Evolutionary conservation across 1,139 yeast species (phyloP).

Genomic region (Spathaspora jeffriesii): DNA sequence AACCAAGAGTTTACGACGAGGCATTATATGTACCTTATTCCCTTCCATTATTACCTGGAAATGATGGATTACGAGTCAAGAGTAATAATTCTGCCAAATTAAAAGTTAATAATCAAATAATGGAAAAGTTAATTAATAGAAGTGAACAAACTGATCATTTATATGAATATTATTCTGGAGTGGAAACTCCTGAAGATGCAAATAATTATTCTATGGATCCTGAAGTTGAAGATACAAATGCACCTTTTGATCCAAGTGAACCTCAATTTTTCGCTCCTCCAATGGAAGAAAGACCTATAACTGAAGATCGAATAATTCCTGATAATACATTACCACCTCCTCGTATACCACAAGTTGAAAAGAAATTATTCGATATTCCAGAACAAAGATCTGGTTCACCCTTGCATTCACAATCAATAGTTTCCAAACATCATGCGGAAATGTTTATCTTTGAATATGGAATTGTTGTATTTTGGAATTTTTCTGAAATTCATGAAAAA

Average conservation of each 20-base stretch:
- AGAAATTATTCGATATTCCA: not conserved
- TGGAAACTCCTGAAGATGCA: conserved; percentile 66
- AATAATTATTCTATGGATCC: conserved; percentile 57
- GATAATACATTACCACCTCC: not conserved
- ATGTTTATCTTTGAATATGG: conserved; percentile 90
- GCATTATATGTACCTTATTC: conserved; percentile 89
- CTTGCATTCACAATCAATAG: conserved; percentile 29
- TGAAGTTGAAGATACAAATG: conserved; percentile 34
- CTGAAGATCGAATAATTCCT: conserved; percentile 16
- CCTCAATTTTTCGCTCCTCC: conserved; percentile 54
- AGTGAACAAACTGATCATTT: conserved; percentile 89
- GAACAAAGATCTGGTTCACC: conserved; percentile 7
- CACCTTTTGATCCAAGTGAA: conserved; percentile 48
- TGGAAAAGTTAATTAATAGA: conserved; percentile 78
- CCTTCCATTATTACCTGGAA: conserved; percentile 85
- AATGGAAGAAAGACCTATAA: conserved; percentile 18
- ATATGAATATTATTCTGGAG: conserved; percentile 88
- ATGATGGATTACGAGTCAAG: conserved; percentile 79
- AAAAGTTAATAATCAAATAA: conserved; percentile 59
- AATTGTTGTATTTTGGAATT: conserved; percentile 96
- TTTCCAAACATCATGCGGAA: conserved; percentile 80
- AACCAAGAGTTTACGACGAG: conserved; percentile 88
- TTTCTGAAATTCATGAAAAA: conserved; percentile 89
- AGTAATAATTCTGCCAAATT: conserved; percentile 73
- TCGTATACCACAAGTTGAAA: not conserved